phyloP scores from a whole-genome alignment of 1,284 basidiomycete species.

The Trametes hirsuta region DNA sequence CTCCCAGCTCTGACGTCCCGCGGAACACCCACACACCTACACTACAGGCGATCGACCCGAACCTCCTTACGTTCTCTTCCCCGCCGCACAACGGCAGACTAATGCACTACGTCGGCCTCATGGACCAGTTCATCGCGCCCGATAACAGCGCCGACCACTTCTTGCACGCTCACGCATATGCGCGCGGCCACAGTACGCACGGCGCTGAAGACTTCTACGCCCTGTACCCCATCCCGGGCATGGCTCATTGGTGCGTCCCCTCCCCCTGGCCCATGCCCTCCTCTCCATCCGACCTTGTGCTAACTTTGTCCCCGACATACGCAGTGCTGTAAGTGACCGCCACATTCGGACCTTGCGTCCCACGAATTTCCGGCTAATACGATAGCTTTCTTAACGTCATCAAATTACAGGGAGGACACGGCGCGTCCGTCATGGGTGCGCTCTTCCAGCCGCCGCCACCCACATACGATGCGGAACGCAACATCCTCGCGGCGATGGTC shows the following conservation, averaged over 20 bases:
- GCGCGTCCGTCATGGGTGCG: constrained; percentile 26
- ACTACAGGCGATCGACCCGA: constrained; percentile 26
- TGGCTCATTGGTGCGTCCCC: constrained; percentile 40
- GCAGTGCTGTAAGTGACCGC: not conserved
- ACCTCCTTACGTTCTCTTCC: constrained; percentile 34
- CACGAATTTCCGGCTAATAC: not conserved
- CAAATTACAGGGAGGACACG: constrained; percentile 21
- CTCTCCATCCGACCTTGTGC: not conserved
- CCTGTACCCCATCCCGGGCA: constrained; percentile 45
- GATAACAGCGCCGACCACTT: constrained; percentile 40
- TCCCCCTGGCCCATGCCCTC: too few relatives aligned
- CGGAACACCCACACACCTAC: not conserved
- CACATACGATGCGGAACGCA: constrained; percentile 30
- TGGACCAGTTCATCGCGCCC: constrained; percentile 39
- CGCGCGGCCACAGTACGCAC: constrained; percentile 23
- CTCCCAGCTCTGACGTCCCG: not conserved
- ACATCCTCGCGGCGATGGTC: constrained; percentile 42
- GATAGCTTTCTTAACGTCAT: too few relatives aligned
- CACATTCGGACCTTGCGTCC: not conserved
- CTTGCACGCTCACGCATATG: constrained; percentile 36
- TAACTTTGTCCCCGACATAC: not conserved
- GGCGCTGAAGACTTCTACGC: constrained; percentile 41
- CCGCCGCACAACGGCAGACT: constrained; percentile 32
- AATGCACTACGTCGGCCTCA: constrained; percentile 37
- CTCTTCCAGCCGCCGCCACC: constrained; percentile 19